These are phyloP conservation scores for Pelagomonas calceolata DNA, from an alignment of 108 stramenopile genomes.

Conservation along the genomic window DNA sequence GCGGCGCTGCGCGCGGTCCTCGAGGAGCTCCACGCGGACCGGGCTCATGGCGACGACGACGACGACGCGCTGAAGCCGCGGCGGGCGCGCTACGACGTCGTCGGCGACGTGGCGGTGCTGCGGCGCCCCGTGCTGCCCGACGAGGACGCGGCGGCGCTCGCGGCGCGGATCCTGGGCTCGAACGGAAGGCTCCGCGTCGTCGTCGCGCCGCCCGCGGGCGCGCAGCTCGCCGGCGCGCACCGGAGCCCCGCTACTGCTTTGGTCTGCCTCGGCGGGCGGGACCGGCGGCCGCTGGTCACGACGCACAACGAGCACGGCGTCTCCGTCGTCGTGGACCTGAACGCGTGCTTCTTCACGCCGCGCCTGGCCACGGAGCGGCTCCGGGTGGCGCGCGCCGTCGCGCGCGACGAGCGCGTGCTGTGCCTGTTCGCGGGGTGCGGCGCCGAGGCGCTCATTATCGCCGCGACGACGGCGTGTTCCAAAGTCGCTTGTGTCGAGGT, in stretches of 20 bases:
- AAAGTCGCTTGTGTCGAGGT: constrained; percentile 55
- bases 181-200: constrained; percentile 64
- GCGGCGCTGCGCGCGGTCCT: constrained; percentile 37
- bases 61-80: constrained; percentile 10
- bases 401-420: constrained; percentile 63
- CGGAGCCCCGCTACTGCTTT: constrained; percentile 52
- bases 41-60: constrained; percentile 20
- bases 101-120: constrained; percentile 70
- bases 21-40: constrained; percentile 7
- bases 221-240: constrained; percentile 34
- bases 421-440: constrained; percentile 69
- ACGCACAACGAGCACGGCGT: constrained; percentile 68
- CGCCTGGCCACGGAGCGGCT: constrained; percentile 68
- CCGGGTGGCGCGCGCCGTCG: constrained; percentile 63
- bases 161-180: constrained; percentile 52
- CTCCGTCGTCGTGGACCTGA: constrained; percentile 66
- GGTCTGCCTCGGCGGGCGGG: constrained; percentile 50
- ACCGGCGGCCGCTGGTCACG: constrained; percentile 54
- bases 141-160: constrained; percentile 31
- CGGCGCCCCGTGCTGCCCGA: constrained; percentile 29
- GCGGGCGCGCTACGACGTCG: constrained; percentile 44
- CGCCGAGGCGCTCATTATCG: constrained; percentile 71
- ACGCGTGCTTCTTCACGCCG: constrained; percentile 66
- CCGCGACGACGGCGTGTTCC: constrained; percentile 56
- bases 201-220: constrained; percentile 21